A percentile compares a stretch with the other conserved stretches of the same genome.
Conservation (phyloP, 768 basidiomycete species). For the Mycena latifolia region DNA sequence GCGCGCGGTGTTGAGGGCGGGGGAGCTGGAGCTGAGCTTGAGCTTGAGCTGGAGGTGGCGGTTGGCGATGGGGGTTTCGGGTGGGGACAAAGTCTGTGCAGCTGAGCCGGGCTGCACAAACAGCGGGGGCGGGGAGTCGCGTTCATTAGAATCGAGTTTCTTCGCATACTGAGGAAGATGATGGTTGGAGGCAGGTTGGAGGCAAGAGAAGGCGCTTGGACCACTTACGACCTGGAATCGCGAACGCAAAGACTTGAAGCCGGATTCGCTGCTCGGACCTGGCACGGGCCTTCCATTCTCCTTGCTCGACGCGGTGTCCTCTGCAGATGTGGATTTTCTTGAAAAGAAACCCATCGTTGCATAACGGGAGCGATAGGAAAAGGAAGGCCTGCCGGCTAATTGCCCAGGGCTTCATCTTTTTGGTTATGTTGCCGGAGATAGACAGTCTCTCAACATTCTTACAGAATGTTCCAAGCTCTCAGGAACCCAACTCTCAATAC, state of each 20-base stretch:
- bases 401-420: constrained; percentile 1
- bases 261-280: constrained; percentile 30
- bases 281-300: constrained; percentile 46
- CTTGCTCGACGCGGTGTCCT: constrained; percentile 35
- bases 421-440: neutral
- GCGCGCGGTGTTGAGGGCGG: constrained; percentile 24
- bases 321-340: constrained; percentile 51
- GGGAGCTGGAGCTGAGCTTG: constrained; percentile 36
- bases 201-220: neutral
- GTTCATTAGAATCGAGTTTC: constrained; percentile 28
- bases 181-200: constrained; percentile 2
- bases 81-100: constrained; percentile 29
- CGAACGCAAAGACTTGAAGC: constrained; percentile 33
- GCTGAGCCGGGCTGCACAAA: constrained; percentile 26
- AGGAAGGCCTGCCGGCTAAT: constrained; percentile 6
- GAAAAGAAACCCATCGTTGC: constrained; percentile 68
- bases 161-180: constrained; percentile 24
- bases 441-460: constrained; percentile 1
- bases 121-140: constrained; percentile 19
- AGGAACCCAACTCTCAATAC: too few relatives aligned
- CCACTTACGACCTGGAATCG: constrained; percentile 32
- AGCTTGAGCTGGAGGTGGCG: constrained; percentile 35
- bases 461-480: neutral
- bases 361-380: constrained; percentile 43
- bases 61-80: constrained; percentile 30